These are phyloP conservation scores for Scenedesmus sp. DNA, from an alignment of 163 green algal species.

Conservation along the genomic window DNA sequence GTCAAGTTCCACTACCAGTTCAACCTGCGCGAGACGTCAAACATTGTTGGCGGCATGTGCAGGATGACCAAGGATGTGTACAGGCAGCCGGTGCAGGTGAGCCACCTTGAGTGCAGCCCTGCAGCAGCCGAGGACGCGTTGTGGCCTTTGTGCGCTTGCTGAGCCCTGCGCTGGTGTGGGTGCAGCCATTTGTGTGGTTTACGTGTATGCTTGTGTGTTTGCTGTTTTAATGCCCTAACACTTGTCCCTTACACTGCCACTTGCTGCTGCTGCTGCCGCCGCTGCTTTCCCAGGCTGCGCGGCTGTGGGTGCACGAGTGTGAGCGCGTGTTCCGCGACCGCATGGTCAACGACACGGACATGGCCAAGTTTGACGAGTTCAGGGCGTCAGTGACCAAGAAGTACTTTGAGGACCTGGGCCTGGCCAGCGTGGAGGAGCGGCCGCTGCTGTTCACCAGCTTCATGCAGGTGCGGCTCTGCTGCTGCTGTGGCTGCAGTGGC, in stretches of 20 bases:
- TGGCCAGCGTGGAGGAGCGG: constrained; percentile 70
- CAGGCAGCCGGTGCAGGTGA: constrained; percentile 70
- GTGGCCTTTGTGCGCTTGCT: too few species aligned
- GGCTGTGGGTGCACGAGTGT: constrained; percentile 93
- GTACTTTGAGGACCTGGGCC: constrained; percentile 80
- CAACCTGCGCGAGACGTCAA: constrained; percentile 92
- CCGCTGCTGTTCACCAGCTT: constrained; percentile 85
- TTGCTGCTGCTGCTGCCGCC: constrained; percentile 16
- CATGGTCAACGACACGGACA: constrained; percentile 87
- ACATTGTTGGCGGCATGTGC: constrained; percentile 85
- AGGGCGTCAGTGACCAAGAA: constrained; percentile 77
- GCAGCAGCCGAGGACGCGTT: neutral
- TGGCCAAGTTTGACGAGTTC: constrained; percentile 84
- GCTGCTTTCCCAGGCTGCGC: constrained; percentile 63
- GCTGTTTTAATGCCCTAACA: neutral
- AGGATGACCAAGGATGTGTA: constrained; percentile 83
- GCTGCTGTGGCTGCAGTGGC: neutral
- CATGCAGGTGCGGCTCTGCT: constrained; percentile 48
- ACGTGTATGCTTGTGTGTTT: neutral
- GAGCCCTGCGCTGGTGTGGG: too few species aligned
- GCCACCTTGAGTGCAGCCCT: neutral
- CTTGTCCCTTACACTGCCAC: neutral
- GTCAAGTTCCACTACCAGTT: constrained; percentile 98
- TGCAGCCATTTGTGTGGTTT: too few species aligned
- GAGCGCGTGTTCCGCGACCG: constrained; percentile 91